A percentile compares a stretch with the other conserved stretches of the same genome.
Conservation (phyloP, 306 rosid species). For the Prunus armeniaca region DNA sequence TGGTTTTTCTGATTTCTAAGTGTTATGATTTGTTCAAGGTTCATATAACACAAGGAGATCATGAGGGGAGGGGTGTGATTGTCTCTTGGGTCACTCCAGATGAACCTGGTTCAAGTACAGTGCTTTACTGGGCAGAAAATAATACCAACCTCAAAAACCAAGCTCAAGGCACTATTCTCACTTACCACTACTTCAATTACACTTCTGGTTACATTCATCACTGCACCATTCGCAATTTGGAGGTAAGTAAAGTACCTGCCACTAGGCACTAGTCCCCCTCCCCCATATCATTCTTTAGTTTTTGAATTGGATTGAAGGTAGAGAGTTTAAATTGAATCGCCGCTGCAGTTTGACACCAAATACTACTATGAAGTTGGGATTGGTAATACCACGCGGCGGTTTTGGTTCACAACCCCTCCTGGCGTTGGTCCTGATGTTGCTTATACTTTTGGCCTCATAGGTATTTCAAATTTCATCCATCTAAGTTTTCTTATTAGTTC, state of each 20-base stretch:
- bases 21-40: conserved; percentile 43
- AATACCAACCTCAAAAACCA: conserved; percentile 22
- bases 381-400: conserved; percentile 43
- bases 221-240: conserved; percentile 45
- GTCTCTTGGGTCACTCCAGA: conserved; percentile 76
- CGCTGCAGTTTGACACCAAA: conserved; percentile 57
- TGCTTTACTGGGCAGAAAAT: conserved; percentile 66
- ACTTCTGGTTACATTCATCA: conserved; percentile 89
- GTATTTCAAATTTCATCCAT: conserved; percentile 25
- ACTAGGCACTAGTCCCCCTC: background rate
- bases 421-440: conserved; percentile 67
- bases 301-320: background rate
- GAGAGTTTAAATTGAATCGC: background rate
- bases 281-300: background rate
- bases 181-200: conserved; percentile 66
- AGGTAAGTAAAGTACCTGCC: conserved; percentile 40
- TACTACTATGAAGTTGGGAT: conserved; percentile 65
- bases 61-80: conserved; percentile 64
- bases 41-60: conserved; percentile 92
- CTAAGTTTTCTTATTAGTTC: too few species aligned
- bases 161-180: conserved; percentile 42
- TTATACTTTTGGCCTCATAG: conserved; percentile 69
- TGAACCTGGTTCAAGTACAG: conserved; percentile 61
- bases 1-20: background rate
- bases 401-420: conserved; percentile 74